phyloP scores from a whole-genome alignment of 176 grass and related monocot genomes.

The Rhipidocladum racemiflorum region DNA sequence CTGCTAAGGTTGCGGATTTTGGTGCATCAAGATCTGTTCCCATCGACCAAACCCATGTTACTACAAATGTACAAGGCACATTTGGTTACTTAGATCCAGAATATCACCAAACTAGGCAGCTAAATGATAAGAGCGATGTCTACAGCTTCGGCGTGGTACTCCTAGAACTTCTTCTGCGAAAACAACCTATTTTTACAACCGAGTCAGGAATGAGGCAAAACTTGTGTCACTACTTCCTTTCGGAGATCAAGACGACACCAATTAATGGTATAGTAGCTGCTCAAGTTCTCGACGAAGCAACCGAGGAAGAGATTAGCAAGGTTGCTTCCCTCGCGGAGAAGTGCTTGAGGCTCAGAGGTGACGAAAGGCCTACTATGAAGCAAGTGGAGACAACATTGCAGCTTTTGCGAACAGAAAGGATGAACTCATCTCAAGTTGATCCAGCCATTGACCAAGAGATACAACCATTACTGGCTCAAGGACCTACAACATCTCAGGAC shows the following conservation, averaged over 20 bases:
- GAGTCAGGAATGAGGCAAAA: neutral
- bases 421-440: neutral
- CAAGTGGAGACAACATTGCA: neutral
- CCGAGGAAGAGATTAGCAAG: neutral
- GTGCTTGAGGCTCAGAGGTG: neutral
- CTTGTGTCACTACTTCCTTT: neutral
- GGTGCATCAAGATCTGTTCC: neutral
- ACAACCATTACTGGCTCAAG: neutral
- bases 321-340: neutral
- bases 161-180: neutral
- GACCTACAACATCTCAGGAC: neutral
- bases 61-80: neutral
- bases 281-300: neutral
- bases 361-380: neutral
- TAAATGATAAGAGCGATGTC: neutral
- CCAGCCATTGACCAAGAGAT: neutral
- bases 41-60: neutral
- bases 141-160: neutral
- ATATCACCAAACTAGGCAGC: neutral
- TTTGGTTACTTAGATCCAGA: neutral
- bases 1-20: neutral
- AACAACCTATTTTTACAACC: neutral
- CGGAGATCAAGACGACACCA: neutral
- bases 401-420: neutral
- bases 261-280: neutral